These are phyloP conservation scores for Hydnum rufescens DNA, from an alignment of 768 basidiomycete species.

Conservation along the genomic window DNA sequence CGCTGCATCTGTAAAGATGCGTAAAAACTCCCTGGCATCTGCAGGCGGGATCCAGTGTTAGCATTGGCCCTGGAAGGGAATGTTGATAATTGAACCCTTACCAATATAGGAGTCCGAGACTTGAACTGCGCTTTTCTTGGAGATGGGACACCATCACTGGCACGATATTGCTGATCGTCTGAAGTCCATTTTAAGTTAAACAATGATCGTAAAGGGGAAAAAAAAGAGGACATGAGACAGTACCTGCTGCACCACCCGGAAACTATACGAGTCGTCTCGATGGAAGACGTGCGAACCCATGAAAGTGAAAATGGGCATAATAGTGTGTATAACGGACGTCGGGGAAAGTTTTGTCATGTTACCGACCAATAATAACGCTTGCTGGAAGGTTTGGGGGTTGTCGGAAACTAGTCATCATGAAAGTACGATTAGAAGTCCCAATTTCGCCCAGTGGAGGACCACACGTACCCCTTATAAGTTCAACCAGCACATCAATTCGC, in stretches of 20 bases:
- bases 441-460: not conserved
- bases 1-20: conserved; percentile 84
- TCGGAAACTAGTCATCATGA: conserved; percentile 36
- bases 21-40: conserved; percentile 68
- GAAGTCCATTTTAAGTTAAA: not conserved
- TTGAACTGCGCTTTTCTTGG: conserved; percentile 31
- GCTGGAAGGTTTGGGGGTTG: conserved; percentile 89
- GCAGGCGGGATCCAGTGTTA: too few relatives aligned
- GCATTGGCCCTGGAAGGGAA: conserved; percentile 14
- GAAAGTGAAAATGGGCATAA: conserved; percentile 98
- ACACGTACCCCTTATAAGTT: not conserved
- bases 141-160: conserved; percentile 80
- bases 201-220: not conserved
- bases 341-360: conserved; percentile 67
- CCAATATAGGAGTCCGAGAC: conserved; percentile 42
- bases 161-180: conserved; percentile 88
- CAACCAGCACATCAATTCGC: not conserved
- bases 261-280: conserved; percentile 87
- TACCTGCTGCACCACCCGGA: conserved; percentile 86
- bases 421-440: not conserved
- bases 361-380: conserved; percentile 75
- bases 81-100: conserved; percentile 3
- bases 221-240: conserved; percentile 4
- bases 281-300: conserved; percentile 99
- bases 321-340: conserved; percentile 77